Evolutionary conservation across 208 protist genomes (phyloP), one percentile per base, ranked within the genome.

Genomic region (Leishmania tarentolae): DNA sequence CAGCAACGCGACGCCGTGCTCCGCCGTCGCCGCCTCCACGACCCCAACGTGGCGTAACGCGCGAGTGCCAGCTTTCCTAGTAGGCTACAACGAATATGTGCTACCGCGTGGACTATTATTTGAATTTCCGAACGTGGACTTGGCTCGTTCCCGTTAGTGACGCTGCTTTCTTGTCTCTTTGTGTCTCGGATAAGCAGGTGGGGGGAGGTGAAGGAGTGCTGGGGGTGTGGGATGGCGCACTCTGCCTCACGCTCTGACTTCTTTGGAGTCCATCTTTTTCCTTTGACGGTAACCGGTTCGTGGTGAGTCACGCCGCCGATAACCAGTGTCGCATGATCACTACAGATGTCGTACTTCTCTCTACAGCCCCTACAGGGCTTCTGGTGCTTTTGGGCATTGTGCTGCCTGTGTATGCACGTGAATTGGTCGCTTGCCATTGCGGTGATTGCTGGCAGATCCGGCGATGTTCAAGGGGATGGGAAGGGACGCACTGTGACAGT

Each of bases 1-100:
- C 93, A 96, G 86, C 94, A 95, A 87, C 90, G 91, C 40, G 94
- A 97, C 50, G 88, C 94, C 24, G 94, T 85, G 9, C 88, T 97
- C 11, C 94, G 92, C 75, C 94, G 94, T 53, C 93, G 94, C 78
- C 89, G 91, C 86, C 77, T 95, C 21, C 92, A 96, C 69, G 89
- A 95, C 59, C 92, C 90, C 57, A 61, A 76, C 56, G 76, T 65
- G 70, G 87, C 92, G 70, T 93, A 86, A 85, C 71, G 19, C 37
- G 42, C 50, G 17, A 37, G n/a, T 13, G 24, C 47, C 15, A 53
- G 15, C 31, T 44, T 59, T 2, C 7, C 3, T 35, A 13, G 15
- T 75, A 15, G 11, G 47, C 47, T 1, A 59, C 31, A 31, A 19
- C 21, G 31, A 47, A 59, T 24, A 24, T 52, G 42, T 11, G 68